Evolutionary conservation across 352 stramenopile genomes (phyloP).

Genomic region (Phytophthora cryptogea): DNA sequence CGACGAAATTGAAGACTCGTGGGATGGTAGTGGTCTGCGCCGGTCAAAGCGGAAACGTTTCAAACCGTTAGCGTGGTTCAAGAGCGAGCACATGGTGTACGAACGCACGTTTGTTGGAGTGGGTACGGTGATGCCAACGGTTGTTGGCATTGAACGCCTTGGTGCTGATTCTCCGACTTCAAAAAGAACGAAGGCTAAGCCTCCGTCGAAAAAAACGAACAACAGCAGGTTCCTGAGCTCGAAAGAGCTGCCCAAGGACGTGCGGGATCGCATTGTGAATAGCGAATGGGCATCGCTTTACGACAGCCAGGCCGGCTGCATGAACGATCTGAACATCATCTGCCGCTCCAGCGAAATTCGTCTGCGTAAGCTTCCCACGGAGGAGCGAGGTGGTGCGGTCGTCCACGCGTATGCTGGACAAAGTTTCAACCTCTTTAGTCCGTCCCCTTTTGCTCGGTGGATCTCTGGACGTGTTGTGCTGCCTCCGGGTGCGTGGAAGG

Average conservation of each 20-base stretch:
- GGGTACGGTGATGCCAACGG: constrained; percentile 78
- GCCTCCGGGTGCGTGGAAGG: constrained; percentile 94
- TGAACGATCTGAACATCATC: constrained; percentile 85
- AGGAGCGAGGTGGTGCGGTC: constrained; percentile 50
- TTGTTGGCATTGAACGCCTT: constrained; percentile 69
- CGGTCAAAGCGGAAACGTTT: constrained; percentile 79
- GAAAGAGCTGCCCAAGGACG: constrained; percentile 53
- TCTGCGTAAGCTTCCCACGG: constrained; percentile 67
- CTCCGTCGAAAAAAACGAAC: constrained; percentile 41
- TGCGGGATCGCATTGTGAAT: constrained; percentile 60
- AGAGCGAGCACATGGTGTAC: constrained; percentile 87
- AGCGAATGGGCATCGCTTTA: constrained; percentile 79
- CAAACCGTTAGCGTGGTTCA: constrained; percentile 90
- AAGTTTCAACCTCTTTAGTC: constrained; percentile 86
- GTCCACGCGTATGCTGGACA: constrained; percentile 72
- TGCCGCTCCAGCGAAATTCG: constrained; percentile 76
- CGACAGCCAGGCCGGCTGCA: constrained; percentile 52
- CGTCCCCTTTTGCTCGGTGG: constrained; percentile 77
- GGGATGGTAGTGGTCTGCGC: constrained; percentile 55
- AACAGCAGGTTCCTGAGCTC: constrained; percentile 40
- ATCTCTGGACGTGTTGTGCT: constrained; percentile 92
- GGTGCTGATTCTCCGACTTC: constrained; percentile 61
- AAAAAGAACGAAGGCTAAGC: constrained; percentile 46
- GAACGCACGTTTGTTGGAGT: constrained; percentile 83
- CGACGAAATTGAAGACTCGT: constrained; percentile 28